These are phyloP conservation scores for Pichia rugopelliculosa DNA, from an alignment of 805 yeast genomes.

Conservation along the genomic window DNA sequence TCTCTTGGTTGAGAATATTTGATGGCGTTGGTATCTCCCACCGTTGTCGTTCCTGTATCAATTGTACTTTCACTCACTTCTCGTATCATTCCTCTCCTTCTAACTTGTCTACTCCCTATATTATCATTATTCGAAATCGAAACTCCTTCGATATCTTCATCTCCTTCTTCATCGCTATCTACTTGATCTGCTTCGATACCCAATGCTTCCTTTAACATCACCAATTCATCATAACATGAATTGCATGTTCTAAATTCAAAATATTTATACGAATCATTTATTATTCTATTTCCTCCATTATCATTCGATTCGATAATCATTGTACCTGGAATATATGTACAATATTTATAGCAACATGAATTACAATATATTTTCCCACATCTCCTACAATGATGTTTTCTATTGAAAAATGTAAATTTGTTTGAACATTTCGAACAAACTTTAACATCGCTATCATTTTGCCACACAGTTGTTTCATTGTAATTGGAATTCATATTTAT, in stretches of 20 bases:
- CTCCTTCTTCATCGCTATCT: neutral
- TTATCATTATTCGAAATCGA: neutral
- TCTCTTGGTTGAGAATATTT: conserved; percentile 13
- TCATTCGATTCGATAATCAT: conserved; percentile 41
- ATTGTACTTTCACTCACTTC: neutral
- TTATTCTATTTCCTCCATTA: conserved; percentile 9
- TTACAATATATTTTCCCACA: conserved; percentile 81
- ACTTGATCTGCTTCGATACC: conserved; percentile 12
- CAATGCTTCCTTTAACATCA: conserved; percentile 39
- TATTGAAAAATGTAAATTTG: conserved; percentile 49
- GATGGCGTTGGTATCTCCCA: neutral
- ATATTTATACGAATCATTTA: conserved; percentile 30
- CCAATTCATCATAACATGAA: conserved; percentile 57
- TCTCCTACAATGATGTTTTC: conserved; percentile 77
- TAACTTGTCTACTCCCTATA: neutral
- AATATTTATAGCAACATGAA: conserved; percentile 47
- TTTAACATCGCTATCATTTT: conserved; percentile 49
- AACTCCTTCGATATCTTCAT: neutral
- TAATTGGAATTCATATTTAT: neutral
- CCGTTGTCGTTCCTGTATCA: neutral
- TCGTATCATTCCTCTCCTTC: neutral
- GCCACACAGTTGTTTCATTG: conserved; percentile 43
- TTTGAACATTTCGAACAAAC: conserved; percentile 50
- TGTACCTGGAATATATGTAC: conserved; percentile 52
- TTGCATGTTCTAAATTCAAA: conserved; percentile 70